Evolutionary conservation across 495 filamentous ascomycete species (phyloP), one percentile per base, ranked within the genome.

Genomic region (Amniculicola lignicola): DNA sequence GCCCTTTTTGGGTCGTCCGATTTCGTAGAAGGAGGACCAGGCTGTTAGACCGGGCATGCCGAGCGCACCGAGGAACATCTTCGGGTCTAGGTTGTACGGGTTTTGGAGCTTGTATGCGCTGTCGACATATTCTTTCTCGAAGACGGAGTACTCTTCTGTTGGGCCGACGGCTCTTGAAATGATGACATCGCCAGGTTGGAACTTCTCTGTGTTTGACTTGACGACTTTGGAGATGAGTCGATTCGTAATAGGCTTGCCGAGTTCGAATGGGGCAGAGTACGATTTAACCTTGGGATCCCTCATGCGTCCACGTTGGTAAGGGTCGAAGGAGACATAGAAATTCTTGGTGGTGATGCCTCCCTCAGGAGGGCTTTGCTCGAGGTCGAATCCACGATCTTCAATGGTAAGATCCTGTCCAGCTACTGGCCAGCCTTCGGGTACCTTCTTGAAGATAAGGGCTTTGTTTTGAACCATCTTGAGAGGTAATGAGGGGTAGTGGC

Each of bases 11-110:
- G 90, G 90, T 77, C 86, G 73, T 1, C 88, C 89, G 48, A 95
- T 92, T 63, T 86, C 83, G 67, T 91, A 84, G 59, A 92, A 79
- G 0, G 83, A 85, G 2, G 82, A 83, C 73, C 87, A 95, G 1
- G 86, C 90, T 0, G 89, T 93, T 64, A 94, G 69, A 21, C 90
- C 90, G 2, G 90, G 88, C 89, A 95, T 94, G 23, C 90, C 90
- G 19, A 95, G 74, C 12, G 87, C 78, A 12, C 89, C 88, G 11
- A 89, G 64, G 63, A 86, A 88, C 45, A 78, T 53, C 51, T 77
- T 81, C 2, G 80, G 69, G 36, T 88, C 86, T 9, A 89, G 72
- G 23, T 80, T 78, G 52, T 83, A 72, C 18, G 78, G 77, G 64
- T 88, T 89, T 2, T 80, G 62, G 18, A 87, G 55, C 41, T 68